A percentile compares a stretch with the other conserved stretches of the same genome.
These are phyloP conservation scores for Cucurbita maxima DNA, from an alignment of 306 rosid genomes.

Conservation along the genomic window DNA sequence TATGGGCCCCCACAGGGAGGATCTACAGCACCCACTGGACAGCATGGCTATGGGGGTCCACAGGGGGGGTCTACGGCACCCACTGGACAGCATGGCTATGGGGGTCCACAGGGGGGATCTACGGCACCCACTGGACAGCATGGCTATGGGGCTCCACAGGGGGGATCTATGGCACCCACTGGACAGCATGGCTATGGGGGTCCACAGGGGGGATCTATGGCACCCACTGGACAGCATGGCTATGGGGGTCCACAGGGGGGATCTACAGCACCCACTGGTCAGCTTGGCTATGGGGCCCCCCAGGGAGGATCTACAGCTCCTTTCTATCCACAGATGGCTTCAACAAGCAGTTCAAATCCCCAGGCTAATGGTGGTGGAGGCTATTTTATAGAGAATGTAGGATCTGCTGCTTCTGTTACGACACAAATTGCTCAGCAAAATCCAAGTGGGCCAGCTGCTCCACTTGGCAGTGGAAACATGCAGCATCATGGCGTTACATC, in stretches of 20 bases:
- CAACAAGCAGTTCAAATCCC: not conserved
- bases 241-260: slow-evolving; percentile 24
- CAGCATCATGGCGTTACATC: slow-evolving; percentile 1
- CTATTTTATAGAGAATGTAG: slow-evolving; percentile 42
- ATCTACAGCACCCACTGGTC: slow-evolving; percentile 21
- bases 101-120: not conserved
- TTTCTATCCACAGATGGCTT: slow-evolving; percentile 2
- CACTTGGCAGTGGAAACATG: slow-evolving; percentile 34
- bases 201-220: not conserved
- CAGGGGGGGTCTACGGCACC: not conserved
- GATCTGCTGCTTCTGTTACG: slow-evolving; percentile 16
- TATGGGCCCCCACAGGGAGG: slow-evolving; percentile 23
- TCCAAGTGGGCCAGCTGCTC: slow-evolving; percentile 28
- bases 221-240: slow-evolving; percentile 33
- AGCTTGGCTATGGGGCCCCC: slow-evolving; percentile 31
- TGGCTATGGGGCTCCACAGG: slow-evolving; percentile 22
- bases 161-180: not conserved
- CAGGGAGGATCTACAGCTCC: slow-evolving; percentile 14
- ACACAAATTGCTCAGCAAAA: slow-evolving; percentile 19
- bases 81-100: not conserved
- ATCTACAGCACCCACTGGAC: not conserved
- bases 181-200: slow-evolving; percentile 29
- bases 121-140: not conserved
- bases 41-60: slow-evolving; percentile 20
- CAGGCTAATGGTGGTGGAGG: slow-evolving; percentile 15